Base-by-base conservation (phyloP, 2,329 filamentous ascomycete genomes). In the Daldinia eschscholtzii region DNA sequence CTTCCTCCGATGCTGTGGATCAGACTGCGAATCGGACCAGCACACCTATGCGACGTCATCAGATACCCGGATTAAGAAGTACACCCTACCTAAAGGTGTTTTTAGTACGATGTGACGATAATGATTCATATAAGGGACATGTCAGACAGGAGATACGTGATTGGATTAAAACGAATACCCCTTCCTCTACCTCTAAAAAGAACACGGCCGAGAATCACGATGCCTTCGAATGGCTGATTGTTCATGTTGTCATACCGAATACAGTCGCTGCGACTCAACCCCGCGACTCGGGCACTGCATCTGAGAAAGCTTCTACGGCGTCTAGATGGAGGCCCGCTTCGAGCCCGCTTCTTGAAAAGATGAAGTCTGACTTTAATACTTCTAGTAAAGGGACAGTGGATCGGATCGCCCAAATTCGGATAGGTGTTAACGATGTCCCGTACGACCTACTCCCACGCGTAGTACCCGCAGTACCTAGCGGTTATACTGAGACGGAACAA, bases 21-120 rank as follows among this genome's bases (percentile, higher is more conserved):
- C 78, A 66, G 23, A 75, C 79, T n/a, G 61, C 80, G 2, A 75
- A 79, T 52, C 72, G 80, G n/a, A 79, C 76, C 9, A 79, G 75
- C 42, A 76, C 75, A 68, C 81, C 74, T 71, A 86, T 88, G 70
- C 88, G 95, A 55, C 88, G 96, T 57, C 96, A 99, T 78, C 96
- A 99, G 78, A 98, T 99, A 61, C 96, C 96, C 0, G 97, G 96
- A 3, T 83, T 99, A 63, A 91, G 95, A 42, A 92, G 93, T 70
- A 98, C 95, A 0, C 94, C 97, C 0, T 99, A 99, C 79, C 85
- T 99, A 67, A 98, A 97, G 79, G 83, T 99, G 6, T 91, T 94
- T 64, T 83, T 99, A 1, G 86, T 99, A 60, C 89, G 94, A 76
- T 98, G 96, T 81, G 96, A 98, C 81, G 96, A 99, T 78, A 97